A percentile compares a stretch with the other conserved stretches of the same genome.
Evolutionary conservation across 1,284 basidiomycete genomes (phyloP).

Genomic region (Trametes sp.): DNA sequence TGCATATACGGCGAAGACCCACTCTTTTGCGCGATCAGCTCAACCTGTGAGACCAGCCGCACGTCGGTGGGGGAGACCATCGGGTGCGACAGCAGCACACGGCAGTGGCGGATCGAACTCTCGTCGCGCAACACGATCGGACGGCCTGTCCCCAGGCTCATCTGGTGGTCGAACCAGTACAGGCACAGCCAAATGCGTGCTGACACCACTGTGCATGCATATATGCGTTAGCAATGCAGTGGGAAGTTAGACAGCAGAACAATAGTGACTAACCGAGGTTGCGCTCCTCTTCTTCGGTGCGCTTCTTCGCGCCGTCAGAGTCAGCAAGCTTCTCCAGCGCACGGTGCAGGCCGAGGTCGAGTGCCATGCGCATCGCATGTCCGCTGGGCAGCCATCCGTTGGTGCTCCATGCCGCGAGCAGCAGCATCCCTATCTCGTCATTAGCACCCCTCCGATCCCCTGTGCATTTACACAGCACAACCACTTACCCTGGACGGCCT

Average conservation of each 20-base stretch:
- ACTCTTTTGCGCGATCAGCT: conserved; percentile 93
- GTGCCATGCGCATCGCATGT: conserved; percentile 93
- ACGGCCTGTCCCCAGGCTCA: conserved; percentile 90
- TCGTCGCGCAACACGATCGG: conserved; percentile 91
- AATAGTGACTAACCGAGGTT: conserved; percentile 67
- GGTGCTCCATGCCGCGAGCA: conserved; percentile 92
- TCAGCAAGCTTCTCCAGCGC: conserved; percentile 92
- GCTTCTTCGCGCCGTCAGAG: conserved; percentile 58
- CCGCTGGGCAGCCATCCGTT: conserved; percentile 94
- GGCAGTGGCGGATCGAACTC: conserved; percentile 84
- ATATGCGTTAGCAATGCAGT: neutral
- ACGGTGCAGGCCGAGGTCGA: conserved; percentile 91
- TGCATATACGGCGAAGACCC: conserved; percentile 32
- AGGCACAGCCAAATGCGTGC: conserved; percentile 94
- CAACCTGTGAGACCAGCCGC: conserved; percentile 85
- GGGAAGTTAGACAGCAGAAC: no score
- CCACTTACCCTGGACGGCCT: conserved; percentile 82
- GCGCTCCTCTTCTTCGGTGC: conserved; percentile 84
- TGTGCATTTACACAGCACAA: no score
- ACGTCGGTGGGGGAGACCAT: conserved; percentile 92
- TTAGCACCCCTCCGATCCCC: neutral
- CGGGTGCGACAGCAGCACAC: conserved; percentile 81
- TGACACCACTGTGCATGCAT: conserved; percentile 71
- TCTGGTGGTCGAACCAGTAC: conserved; percentile 93
- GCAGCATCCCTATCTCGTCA: conserved; percentile 72